These are phyloP conservation scores for Achaetomium macrosporum DNA, from an alignment of 2,329 filamentous ascomycete species.

Conservation along the genomic window DNA sequence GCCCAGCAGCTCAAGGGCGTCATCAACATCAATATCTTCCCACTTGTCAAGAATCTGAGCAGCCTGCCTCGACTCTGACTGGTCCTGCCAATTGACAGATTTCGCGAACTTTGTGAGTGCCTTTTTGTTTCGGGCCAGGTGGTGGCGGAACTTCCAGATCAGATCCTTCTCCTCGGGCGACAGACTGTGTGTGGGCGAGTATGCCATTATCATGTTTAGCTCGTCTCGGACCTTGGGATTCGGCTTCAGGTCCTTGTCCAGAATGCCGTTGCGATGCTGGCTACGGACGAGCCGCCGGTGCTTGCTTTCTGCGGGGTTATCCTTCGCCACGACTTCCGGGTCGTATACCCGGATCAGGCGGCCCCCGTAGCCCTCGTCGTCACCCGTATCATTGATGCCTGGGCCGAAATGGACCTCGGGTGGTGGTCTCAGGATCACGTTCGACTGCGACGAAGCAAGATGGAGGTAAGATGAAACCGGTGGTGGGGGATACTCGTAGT, in stretches of 20 bases:
- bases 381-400: slow-evolving; percentile 68
- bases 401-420: slow-evolving; percentile 88
- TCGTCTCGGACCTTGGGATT: slow-evolving; percentile 95
- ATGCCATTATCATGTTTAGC: slow-evolving; percentile 82
- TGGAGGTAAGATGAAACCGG: slow-evolving; percentile 72
- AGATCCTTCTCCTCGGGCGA: slow-evolving; percentile 90
- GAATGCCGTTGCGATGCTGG: slow-evolving; percentile 80
- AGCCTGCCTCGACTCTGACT: slow-evolving; percentile 78
- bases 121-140: slow-evolving; percentile 84
- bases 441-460: slow-evolving; percentile 56
- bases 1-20: slow-evolving; percentile 87
- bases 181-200: slow-evolving; percentile 84
- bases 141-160: slow-evolving; percentile 96
- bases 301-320: slow-evolving; percentile 94
- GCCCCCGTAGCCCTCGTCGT: slow-evolving; percentile 44
- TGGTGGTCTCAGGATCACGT: slow-evolving; percentile 68
- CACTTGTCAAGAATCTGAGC: slow-evolving; percentile 86
- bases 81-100: slow-evolving; percentile 89
- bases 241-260: slow-evolving; percentile 92
- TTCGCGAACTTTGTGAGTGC: slow-evolving; percentile 97
- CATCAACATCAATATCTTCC: slow-evolving; percentile 96
- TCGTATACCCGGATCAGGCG: slow-evolving; percentile 84
- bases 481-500: slow-evolving; percentile 84
- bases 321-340: slow-evolving; percentile 79
- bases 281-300: slow-evolving; percentile 88